phyloP scores from a whole-genome alignment of 2,329 filamentous ascomycete genomes.

The Aureobasidium sp. region DNA sequence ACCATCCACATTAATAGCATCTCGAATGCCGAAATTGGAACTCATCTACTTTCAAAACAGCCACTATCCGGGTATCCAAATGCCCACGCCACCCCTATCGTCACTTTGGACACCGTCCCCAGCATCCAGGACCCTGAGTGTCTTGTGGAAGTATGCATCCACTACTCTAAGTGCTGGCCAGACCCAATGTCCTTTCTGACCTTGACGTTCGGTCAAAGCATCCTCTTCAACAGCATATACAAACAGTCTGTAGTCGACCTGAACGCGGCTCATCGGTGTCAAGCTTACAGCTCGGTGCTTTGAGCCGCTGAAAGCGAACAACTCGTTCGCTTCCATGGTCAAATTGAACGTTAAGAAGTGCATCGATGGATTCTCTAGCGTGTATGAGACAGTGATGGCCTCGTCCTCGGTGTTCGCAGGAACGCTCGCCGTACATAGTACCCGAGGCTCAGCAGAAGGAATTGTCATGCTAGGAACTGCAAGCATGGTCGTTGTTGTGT shows the following conservation, averaged over 20 bases:
- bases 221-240: constrained; percentile 34
- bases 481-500: constrained; percentile 52
- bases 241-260: constrained; percentile 64
- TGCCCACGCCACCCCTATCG: constrained; percentile 44
- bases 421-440: constrained; percentile 49
- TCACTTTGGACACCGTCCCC: constrained; percentile 56
- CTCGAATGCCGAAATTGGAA: neutral
- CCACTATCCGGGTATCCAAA: constrained; percentile 26
- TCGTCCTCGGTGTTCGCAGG: neutral
- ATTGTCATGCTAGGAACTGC: constrained; percentile 72
- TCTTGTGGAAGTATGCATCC: constrained; percentile 91
- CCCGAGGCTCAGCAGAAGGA: constrained; percentile 76
- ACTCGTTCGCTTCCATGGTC: constrained; percentile 82
- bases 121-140: constrained; percentile 69
- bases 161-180: constrained; percentile 66
- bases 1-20: neutral
- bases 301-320: constrained; percentile 85
- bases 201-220: constrained; percentile 17
- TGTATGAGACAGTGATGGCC: constrained; percentile 41
- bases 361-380: constrained; percentile 85
- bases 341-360: constrained; percentile 93
- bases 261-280: constrained; percentile 68
- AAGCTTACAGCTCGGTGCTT: constrained; percentile 75
- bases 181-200: constrained; percentile 52
- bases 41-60: constrained; percentile 1